Conservation (phyloP, 148 eudicot genomes). For the Beta vulgaris region DNA sequence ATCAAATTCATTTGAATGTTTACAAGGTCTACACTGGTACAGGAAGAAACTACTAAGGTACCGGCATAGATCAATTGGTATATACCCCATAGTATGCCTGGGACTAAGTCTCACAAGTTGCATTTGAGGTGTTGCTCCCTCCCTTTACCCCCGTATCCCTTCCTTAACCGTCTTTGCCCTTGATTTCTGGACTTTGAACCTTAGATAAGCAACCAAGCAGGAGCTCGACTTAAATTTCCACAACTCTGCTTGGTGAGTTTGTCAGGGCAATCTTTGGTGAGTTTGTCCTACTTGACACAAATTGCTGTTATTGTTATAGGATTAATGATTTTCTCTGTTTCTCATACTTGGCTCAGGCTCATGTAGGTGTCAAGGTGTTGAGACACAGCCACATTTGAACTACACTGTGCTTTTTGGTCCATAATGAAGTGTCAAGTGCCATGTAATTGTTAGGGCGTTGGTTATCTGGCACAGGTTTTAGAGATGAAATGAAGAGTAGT, state of each 20-base stretch:
- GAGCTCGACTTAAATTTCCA: background rate
- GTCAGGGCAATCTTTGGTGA: background rate
- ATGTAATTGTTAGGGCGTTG: background rate
- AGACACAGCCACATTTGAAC: too few species aligned
- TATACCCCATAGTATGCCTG: background rate
- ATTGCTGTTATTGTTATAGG: too few species aligned
- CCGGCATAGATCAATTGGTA: background rate
- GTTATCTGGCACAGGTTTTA: background rate
- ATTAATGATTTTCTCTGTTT: too few species aligned
- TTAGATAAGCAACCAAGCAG: background rate
- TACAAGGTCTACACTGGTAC: background rate
- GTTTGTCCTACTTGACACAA: background rate
- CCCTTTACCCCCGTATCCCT: background rate
- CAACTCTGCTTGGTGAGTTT: background rate
- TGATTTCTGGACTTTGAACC: background rate
- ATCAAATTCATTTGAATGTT: background rate
- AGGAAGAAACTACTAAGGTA: background rate
- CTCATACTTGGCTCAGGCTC: too few species aligned
- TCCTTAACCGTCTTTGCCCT: background rate
- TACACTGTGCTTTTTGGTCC: background rate
- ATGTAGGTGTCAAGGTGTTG: too few species aligned
- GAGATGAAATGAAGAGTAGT: background rate
- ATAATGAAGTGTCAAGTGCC: background rate
- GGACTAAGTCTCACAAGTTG: background rate
- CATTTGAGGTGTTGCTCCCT: background rate